Conservation (phyloP, 1,284 basidiomycete species). For the Malassezia restricta region DNA sequence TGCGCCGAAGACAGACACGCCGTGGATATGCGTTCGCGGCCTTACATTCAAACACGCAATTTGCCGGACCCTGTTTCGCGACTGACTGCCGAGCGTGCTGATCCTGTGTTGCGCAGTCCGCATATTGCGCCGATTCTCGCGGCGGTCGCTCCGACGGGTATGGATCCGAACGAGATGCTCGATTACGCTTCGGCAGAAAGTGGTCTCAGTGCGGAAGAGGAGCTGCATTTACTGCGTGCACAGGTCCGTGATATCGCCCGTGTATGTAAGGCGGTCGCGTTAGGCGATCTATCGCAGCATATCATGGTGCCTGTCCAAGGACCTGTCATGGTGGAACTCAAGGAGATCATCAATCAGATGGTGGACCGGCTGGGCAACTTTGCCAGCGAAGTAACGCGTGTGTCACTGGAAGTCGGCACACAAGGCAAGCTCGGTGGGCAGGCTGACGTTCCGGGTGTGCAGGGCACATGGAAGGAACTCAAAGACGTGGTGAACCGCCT, state of each 20-base stretch:
- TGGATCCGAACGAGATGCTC: conserved; percentile 39
- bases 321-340: conserved; percentile 90
- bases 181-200: conserved; percentile 42
- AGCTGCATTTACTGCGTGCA: conserved; percentile 67
- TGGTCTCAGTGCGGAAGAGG: conserved; percentile 56
- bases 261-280: conserved; percentile 89
- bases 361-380: conserved; percentile 73
- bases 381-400: conserved; percentile 85
- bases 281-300: conserved; percentile 85
- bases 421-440: conserved; percentile 47
- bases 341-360: conserved; percentile 96
- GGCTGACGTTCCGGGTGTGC: conserved; percentile 45
- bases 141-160: conserved; percentile 6
- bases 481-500: conserved; percentile 47
- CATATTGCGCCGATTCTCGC: conserved; percentile 9
- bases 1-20: conserved; percentile 1
- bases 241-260: conserved; percentile 81
- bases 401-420: conserved; percentile 64
- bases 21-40: background rate
- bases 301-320: conserved; percentile 93
- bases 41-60: background rate
- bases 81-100: background rate
- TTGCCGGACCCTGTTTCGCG: background rate
- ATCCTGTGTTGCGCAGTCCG: background rate
- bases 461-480: conserved; percentile 46